Percentiles rank a stretch among this genome's conserved stretches.
Conservation (phyloP, 352 stramenopile species). For the Phytophthora ohioensis region DNA sequence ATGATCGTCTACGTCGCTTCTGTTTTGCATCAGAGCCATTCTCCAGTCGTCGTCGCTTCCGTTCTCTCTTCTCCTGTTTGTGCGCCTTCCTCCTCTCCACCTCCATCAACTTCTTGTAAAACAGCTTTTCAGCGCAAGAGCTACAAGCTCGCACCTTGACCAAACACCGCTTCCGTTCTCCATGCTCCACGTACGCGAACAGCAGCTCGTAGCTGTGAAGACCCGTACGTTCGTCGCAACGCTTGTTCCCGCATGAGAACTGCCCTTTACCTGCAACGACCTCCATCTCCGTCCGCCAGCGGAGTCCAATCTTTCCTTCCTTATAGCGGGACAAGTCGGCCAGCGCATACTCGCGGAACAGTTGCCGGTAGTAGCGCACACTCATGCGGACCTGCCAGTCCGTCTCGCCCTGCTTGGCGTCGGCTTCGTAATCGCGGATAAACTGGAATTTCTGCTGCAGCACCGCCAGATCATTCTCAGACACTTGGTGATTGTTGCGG, state of each 20-base stretch:
- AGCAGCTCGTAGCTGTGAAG: slow-evolving; percentile 85
- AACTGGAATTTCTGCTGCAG: slow-evolving; percentile 76
- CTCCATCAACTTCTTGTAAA: slow-evolving; percentile 66
- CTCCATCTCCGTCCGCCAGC: slow-evolving; percentile 84
- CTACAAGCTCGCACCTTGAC: slow-evolving; percentile 83
- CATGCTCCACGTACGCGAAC: slow-evolving; percentile 80
- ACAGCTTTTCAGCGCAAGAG: slow-evolving; percentile 71
- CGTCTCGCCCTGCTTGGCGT: slow-evolving; percentile 50
- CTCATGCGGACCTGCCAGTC: slow-evolving; percentile 87
- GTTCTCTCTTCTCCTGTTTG: slow-evolving; percentile 20
- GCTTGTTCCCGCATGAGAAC: slow-evolving; percentile 81
- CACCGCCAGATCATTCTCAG: slow-evolving; percentile 48
- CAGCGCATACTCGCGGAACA: slow-evolving; percentile 88
- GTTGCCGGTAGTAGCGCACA: slow-evolving; percentile 82
- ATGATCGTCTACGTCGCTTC: slow-evolving; percentile 12
- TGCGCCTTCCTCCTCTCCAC: slow-evolving; percentile 24
- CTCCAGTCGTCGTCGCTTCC: slow-evolving; percentile 26
- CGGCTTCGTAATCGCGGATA: slow-evolving; percentile 75
- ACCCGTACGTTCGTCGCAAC: slow-evolving; percentile 50
- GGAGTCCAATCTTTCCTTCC: slow-evolving; percentile 74
- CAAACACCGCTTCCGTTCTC: slow-evolving; percentile 69
- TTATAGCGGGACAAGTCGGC: slow-evolving; percentile 71
- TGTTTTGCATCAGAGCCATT: not conserved
- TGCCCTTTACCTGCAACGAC: slow-evolving; percentile 83
- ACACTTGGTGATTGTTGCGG: slow-evolving; percentile 8